Percentiles rank a stretch among this genome's conserved stretches.
Conservation (phyloP, 768 basidiomycete genomes). For the Pleurotus citrinopileatus region DNA sequence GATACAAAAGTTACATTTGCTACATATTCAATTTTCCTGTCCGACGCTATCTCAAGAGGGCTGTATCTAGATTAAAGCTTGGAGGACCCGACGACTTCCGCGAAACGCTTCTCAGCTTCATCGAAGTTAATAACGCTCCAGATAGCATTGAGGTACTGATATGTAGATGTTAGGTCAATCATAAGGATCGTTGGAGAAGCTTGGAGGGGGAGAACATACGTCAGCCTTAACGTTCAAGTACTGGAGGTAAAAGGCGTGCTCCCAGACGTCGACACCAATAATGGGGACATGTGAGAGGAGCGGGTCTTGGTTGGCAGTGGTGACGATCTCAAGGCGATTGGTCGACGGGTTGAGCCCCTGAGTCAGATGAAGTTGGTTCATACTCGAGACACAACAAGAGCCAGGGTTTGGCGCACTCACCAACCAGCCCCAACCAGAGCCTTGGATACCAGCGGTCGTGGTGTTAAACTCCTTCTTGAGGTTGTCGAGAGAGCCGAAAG, state of each 20-base stretch:
- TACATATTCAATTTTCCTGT: not conserved
- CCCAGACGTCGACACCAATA: slow-evolving; percentile 94
- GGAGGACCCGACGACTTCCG: slow-evolving; percentile 31
- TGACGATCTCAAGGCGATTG: slow-evolving; percentile 79
- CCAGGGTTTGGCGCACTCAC: slow-evolving; percentile 24
- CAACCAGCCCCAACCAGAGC: slow-evolving; percentile 96
- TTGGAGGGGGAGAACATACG: slow-evolving; percentile 48
- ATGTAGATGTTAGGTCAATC: not conserved
- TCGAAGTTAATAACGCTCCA: slow-evolving; percentile 73
- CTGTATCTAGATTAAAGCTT: slow-evolving; percentile 7
- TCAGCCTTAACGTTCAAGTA: slow-evolving; percentile 94
- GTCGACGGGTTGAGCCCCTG: slow-evolving; percentile 69
- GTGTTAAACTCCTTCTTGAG: slow-evolving; percentile 84
- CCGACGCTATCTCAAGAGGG: not conserved
- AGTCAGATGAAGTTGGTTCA: slow-evolving; percentile 1
- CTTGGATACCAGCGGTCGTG: slow-evolving; percentile 83
- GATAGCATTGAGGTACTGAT: slow-evolving; percentile 74
- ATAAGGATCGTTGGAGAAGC: not conserved
- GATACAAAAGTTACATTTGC: not conserved
- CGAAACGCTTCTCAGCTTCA: slow-evolving; percentile 70
- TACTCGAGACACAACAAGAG: not conserved
- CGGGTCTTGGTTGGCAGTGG: slow-evolving; percentile 97
- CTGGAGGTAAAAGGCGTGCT: slow-evolving; percentile 95
- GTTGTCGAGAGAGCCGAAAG: slow-evolving; percentile 69
- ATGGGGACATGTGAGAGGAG: slow-evolving; percentile 73